Conservation (phyloP, 116 monocot genomes). For the Papilionanthe hybrid region DNA sequence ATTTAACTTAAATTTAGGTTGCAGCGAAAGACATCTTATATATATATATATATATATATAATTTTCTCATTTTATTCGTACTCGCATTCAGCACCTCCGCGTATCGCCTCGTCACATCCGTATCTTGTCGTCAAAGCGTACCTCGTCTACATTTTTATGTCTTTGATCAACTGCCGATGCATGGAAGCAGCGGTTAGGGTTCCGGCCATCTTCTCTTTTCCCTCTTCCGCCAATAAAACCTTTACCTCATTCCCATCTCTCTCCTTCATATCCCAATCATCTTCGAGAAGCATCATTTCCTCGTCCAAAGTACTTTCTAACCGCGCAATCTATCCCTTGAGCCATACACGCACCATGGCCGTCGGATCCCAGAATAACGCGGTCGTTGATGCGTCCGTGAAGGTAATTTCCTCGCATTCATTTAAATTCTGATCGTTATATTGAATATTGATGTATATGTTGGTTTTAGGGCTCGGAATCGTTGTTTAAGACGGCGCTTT, state of each 20-base stretch:
- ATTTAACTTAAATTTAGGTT: too few species aligned
- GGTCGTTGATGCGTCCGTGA: neutral
- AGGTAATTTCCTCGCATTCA: neutral
- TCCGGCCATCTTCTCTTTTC: neutral
- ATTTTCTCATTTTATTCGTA: too few species aligned
- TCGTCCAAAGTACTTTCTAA: neutral
- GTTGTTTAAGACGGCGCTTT: conserved; percentile 51
- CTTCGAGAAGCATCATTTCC: neutral
- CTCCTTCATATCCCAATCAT: neutral
- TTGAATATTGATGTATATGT: neutral
- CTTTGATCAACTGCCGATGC: neutral
- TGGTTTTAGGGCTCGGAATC: conserved; percentile 2
- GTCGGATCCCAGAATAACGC: neutral
- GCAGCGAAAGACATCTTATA: too few species aligned
- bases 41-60: too few species aligned
- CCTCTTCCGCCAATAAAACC: neutral
- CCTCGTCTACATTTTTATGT: neutral
- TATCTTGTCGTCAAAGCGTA: neutral
- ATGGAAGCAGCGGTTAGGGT: neutral
- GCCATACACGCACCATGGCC: conserved; percentile 1
- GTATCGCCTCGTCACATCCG: neutral
- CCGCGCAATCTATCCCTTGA: neutral
- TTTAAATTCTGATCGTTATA: neutral
- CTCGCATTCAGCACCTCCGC: too few species aligned
- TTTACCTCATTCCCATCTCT: neutral